These are phyloP conservation scores for Fusarium coffeatum DNA, from an alignment of 2,329 filamentous ascomycete species.

Conservation along the genomic window DNA sequence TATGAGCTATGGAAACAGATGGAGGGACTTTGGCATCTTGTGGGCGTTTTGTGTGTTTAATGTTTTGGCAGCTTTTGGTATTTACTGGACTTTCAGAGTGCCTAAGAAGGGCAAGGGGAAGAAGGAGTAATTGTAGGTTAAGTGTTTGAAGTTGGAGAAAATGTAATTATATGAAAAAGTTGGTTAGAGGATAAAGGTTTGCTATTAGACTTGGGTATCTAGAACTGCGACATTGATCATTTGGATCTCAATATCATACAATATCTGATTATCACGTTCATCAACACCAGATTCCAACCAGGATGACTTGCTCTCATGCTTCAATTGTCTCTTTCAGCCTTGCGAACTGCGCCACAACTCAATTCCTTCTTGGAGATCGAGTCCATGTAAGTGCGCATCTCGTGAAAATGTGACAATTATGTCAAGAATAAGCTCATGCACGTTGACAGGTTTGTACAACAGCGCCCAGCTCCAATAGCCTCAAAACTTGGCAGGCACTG, in stretches of 20 bases:
- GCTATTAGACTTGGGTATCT: background rate
- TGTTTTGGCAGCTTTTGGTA: conserved; percentile 58
- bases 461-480: background rate
- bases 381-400: background rate
- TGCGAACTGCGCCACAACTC: background rate
- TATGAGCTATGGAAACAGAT: conserved; percentile 61
- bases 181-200: background rate
- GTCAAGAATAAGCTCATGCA: background rate
- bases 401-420: background rate
- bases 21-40: conserved; percentile 68
- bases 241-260: background rate
- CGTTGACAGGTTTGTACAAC: background rate
- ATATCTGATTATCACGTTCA: background rate
- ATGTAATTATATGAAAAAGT: background rate
- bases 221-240: background rate
- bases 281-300: background rate
- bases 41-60: conserved; percentile 67
- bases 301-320: background rate
- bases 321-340: background rate
- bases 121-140: conserved; percentile 4
- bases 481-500: background rate
- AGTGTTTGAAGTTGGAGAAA: background rate
- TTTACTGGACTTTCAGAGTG: conserved; percentile 61
- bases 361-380: background rate
- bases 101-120: conserved; percentile 46